Conservation (phyloP, 768 basidiomycete genomes). For the Boletus coccyginus region DNA sequence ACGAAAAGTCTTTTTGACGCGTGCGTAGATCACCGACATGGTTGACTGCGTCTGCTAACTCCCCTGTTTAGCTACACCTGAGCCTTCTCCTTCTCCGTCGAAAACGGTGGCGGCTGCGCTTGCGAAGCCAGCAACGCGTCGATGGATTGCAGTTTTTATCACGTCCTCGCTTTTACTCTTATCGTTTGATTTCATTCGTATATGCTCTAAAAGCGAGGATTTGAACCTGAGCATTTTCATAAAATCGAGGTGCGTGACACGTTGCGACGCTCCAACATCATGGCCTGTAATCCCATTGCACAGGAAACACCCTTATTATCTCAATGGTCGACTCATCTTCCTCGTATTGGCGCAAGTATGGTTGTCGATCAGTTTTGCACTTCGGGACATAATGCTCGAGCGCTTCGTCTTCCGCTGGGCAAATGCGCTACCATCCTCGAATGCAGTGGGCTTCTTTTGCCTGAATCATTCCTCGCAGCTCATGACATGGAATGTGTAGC, state of each 20-base stretch:
- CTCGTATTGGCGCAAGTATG: constrained; percentile 51
- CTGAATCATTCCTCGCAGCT: background rate
- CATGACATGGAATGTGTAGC: constrained; percentile 8
- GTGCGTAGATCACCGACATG: constrained; percentile 39
- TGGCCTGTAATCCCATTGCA: background rate
- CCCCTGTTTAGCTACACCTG: constrained; percentile 40
- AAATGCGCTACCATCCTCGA: constrained; percentile 8
- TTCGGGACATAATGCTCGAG: constrained; percentile 63
- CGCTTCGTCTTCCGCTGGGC: constrained; percentile 52
- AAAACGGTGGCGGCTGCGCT: constrained; percentile 45
- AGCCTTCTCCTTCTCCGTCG: constrained; percentile 51
- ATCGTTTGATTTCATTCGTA: constrained; percentile 40
- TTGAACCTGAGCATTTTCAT: constrained; percentile 55
- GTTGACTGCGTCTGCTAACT: background rate
- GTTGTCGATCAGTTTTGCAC: constrained; percentile 44
- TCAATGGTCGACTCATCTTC: constrained; percentile 68
- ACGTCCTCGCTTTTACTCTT: constrained; percentile 46
- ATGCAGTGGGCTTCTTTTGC: constrained; percentile 17
- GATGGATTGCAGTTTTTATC: constrained; percentile 45
- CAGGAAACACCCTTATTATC: constrained; percentile 73
- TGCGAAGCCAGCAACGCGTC: constrained; percentile 44
- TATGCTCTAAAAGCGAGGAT: constrained; percentile 32
- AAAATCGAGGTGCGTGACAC: constrained; percentile 54
- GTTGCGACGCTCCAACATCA: background rate
- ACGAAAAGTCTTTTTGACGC: constrained; percentile 56